Evolutionary conservation across 2,329 filamentous ascomycete species (phyloP), one percentile per base, ranked within the genome.

Genomic region (Tolypocladium amazonense): DNA sequence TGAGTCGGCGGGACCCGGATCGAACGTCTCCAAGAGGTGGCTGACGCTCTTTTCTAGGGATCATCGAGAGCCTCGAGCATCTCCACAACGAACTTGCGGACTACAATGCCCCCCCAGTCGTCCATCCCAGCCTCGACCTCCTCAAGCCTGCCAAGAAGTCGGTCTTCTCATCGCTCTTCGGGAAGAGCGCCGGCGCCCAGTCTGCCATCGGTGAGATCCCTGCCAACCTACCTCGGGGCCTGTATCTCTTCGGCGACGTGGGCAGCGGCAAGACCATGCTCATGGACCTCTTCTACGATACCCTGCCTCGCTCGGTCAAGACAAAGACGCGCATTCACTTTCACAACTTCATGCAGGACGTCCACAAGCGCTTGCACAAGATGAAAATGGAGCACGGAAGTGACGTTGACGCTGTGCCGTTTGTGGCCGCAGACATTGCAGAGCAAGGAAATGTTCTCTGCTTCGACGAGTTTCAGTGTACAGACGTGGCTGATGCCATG

Each of bases 291-390:
- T 97, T 97, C 74, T 96, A 92, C 77, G 92, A 97, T 64, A 97
- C 93, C 0, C 78, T 97, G 27, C 94, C 94, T 0, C 72, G 78
- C 20, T 88, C 88, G 61, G 92, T 97, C 64, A 82, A 80, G 60
- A 85, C 86, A 38, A 97, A 96, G 77, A 95, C 88, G 55, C 83
- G 94, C 56, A 97, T 99, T 69, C 94, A 99, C 77, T 99, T 99
- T 75, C 92, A 97, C 79, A 96, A 96, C 73, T 99, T 99, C 79
- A 99, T 99, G 94, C 94, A 97, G 74, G 90, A 96, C 73, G 88
- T 97, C 56, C 94, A 99, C 76, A 91, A 88, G 73, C 83, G 93
- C 62, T 78, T 97, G 68, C 94, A 97, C 77, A 86, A 85, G 70
- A 87, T 96, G 75, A 97, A 96, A 78, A 88, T 94, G 82, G 78